These are phyloP conservation scores for Fusarium beomiforme DNA, from an alignment of 2,329 filamentous ascomycete genomes.

Conservation along the genomic window DNA sequence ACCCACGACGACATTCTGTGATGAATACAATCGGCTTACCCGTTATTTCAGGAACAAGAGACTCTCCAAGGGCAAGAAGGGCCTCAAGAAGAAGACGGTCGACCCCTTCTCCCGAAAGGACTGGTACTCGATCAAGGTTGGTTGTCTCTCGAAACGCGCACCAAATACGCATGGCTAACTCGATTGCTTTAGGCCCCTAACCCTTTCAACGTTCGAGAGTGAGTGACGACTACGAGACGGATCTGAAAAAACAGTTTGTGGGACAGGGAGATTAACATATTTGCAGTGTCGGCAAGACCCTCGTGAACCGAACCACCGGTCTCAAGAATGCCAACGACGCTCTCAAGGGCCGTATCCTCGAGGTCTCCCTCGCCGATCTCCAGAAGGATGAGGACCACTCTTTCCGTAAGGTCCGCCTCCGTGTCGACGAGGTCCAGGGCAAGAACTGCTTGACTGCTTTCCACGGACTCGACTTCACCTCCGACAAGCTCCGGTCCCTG, in stretches of 20 bases:
- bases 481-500: slow-evolving; percentile 98
- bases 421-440: slow-evolving; percentile 98
- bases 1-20: slow-evolving; percentile 16
- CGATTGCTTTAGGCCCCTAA: slow-evolving; percentile 76
- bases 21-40: slow-evolving; percentile 35
- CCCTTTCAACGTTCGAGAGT: slow-evolving; percentile 97
- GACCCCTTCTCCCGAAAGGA: slow-evolving; percentile 99
- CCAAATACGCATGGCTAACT: slow-evolving; percentile 29
- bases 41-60: slow-evolving; percentile 87
- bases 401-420: slow-evolving; percentile 99
- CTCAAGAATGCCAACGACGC: slow-evolving; percentile 99
- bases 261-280: slow-evolving; percentile 31
- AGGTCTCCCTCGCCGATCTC: slow-evolving; percentile 98
- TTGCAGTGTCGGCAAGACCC: slow-evolving; percentile 96
- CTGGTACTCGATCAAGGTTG: slow-evolving; percentile 96
- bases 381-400: slow-evolving; percentile 99
- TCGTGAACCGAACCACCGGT: slow-evolving; percentile 99
- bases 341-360: slow-evolving; percentile 98
- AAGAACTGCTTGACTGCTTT: slow-evolving; percentile 99
- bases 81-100: slow-evolving; percentile 98
- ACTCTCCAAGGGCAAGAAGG: slow-evolving; percentile 99
- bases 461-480: slow-evolving; percentile 99
- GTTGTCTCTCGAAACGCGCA: slow-evolving; percentile 19
- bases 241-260: slow-evolving; percentile 15
- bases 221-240: slow-evolving; percentile 60